A percentile compares a stretch with the other conserved stretches of the same genome.
phyloP scores from a whole-genome alignment of 164 flowering plant species.

The Vitis rotundifolia region DNA sequence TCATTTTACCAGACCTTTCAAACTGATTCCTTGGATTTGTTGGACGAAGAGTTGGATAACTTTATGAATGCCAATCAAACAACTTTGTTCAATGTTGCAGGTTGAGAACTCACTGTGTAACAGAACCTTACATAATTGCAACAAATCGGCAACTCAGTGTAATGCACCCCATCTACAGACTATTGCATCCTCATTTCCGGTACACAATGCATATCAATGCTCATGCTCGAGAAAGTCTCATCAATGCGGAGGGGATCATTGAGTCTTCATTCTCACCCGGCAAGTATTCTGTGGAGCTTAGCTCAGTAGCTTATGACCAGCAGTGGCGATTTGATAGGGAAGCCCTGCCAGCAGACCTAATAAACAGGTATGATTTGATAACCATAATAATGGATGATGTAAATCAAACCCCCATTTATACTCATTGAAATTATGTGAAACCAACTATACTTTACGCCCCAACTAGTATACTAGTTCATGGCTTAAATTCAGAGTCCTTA shows the following conservation, averaged over 20 bases:
- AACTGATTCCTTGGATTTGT: no score
- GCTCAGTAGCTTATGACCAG: conserved; percentile 52
- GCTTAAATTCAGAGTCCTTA: no score
- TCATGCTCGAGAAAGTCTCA: conserved; percentile 52
- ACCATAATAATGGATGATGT: not conserved
- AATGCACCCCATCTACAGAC: conserved; percentile 68
- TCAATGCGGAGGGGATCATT: conserved; percentile 42
- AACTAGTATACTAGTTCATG: no score
- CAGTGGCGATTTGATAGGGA: conserved; percentile 38
- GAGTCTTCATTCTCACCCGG: conserved; percentile 28
- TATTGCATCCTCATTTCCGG: conserved; percentile 71
- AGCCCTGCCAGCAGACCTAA: conserved; percentile 35
- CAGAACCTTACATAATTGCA: conserved; percentile 61
- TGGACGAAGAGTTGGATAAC: no score
- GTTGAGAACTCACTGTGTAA: conserved; percentile 37
- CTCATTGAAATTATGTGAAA: no score
- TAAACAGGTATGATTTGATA: conserved; percentile 19
- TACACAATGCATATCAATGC: conserved; percentile 87
- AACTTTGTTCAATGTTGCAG: conserved; percentile 6
- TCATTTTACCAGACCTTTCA: no score
- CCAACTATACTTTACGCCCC: no score
- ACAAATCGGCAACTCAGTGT: conserved; percentile 33
- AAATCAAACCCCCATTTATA: no score
- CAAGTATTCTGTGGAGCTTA: conserved; percentile 42
- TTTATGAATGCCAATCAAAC: no score